Base-by-base conservation (phyloP, 2,329 filamentous ascomycete genomes). In the Triangularia setosa region DNA sequence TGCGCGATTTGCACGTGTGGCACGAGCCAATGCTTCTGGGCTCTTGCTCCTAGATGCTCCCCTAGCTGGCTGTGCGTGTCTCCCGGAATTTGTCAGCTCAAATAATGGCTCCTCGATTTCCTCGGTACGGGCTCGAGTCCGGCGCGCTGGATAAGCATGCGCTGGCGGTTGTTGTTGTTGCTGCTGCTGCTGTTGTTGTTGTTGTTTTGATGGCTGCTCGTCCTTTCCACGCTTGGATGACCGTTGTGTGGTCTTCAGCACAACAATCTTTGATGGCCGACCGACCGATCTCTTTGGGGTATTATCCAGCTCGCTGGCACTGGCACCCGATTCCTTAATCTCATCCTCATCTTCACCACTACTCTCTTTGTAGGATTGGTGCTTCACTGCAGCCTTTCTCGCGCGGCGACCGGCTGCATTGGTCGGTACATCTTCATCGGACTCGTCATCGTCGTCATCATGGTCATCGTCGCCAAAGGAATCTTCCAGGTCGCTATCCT, bases 51-150 rank as follows among this genome's bases (percentile, higher is more conserved):
- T 79, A 27, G 84, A 84, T 52, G 81, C 81, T 18, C 77, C 77
- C 44, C 83, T 79, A 28, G 81, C 76, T 1, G 78, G 72, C 48
- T 79, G 79, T 21, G 80, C 81, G 67, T 89, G 86, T 63, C 79
- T 81, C n/a, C 86, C 87, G 7, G 86, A 88, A 69, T 80, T 84
- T 5, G 86, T 84, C 14, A 89, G 76, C 70, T 88, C 84, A 4
- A 87, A 73, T 6, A 87, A 79, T 4, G 81, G 78, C 53, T 86
- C 83, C 28, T 83, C 81, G 0, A 79, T 78, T 56, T 87, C 84
- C 54, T 82, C 84, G 3, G 84, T 85, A 62, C 76, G 80, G 16
- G 82, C 83, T 30, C 85, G 77, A 11, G 85, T 87, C 69, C 83
- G 78, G 33, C 84, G 79, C 44, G 79, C 79, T n/a, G 66, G 65